Base-by-base conservation (phyloP, 441 rosid species). In the Brassica hybrid region DNA sequence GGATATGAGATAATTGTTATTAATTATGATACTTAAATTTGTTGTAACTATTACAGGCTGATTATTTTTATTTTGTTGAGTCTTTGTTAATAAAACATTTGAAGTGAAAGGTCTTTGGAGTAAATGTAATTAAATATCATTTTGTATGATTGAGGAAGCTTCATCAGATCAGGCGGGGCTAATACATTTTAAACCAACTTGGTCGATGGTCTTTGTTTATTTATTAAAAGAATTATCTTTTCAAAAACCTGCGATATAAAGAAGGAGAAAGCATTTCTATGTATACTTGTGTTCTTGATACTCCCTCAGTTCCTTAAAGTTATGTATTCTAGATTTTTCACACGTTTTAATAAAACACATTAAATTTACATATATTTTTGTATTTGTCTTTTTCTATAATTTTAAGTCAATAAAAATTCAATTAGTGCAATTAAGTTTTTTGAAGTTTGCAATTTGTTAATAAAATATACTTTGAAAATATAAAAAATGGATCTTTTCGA, bases 171-270 rank as follows among this genome's bases (percentile, higher is more conserved):
- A 30, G 69, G 17, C 11, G 65, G 56, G 34, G 16, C 7, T 60
- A 8, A 6, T 19, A 18, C 6, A 43, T 9, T 67, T 59, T 67
- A 0, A 59, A 60, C n/a, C 36, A 64, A 69, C 66, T 58, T 60
- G 48, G 67, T 58, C 16, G 10, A 18, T 32, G 52, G 70, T 69
- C 65, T 63, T 69, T 69, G 17, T 60, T 23, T 41, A 57, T 23
- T 9, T 34, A 69, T 50, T 43, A 36, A n/a, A 32, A 18, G 8
- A 62, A 59, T 1, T 58, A 3, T 58, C 30, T 5, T 10, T 19
- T 57, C 27, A 3, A 45, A 36, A 36, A 36, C 3, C 43, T 8
- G 43, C 7, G 11, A 36, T 36, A 6, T 36, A 36, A 36, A 36
- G 5, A 43, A 43, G 50, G 50, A 43, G 5, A 43, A n/a, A 48